Base-by-base conservation (phyloP, 2,329 filamentous ascomycete species). In the Endothia cerciana region DNA sequence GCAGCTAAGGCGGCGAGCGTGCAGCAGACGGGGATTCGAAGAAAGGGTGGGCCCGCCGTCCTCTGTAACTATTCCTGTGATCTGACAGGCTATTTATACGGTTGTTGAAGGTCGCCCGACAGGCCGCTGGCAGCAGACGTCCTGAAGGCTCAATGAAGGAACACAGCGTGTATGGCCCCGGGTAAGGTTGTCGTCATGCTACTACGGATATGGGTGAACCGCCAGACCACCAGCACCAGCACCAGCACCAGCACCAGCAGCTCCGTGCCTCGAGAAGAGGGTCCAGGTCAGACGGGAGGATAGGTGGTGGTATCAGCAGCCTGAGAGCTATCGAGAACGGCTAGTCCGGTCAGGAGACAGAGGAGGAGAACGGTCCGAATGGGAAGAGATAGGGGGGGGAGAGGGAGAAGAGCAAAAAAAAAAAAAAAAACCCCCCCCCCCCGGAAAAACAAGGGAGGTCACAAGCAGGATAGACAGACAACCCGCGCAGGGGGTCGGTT, bases 61-160 rank as follows among this genome's bases (percentile, higher is more conserved):
- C 51, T 55, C 10, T 7, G 51, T 15, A n/a, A 55, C 51, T 55
- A 55, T 55, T 55, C 30, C 51, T 55, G 51, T 55, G 17, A 19
- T 55, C 30, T 55, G 51, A 55, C 51, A 17, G 36, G 51, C n/a
- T 55, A 55, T 55, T 55, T 55, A 33, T 55, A 55, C 10, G 30
- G 28, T n/a, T n/a, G 28, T 15, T 19, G 51, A 15, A 55, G 51
- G 51, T 55, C 51, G 51, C 28, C 6, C 30, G 36, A 19, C 28
- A 36, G 51, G 51, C 51, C 51, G 51, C 28, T 28, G 17, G 28
- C 28, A 36, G 8, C 51, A 55, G 13, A 55, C 17, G 5, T 49
- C 45, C 45, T n/a, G 45, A 53, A 53, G 13, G 28, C 49, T 53
- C 22, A 7, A 33, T n/a, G 41, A 4, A n/a, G 30, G 30, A 55